Evolutionary conservation across 257 asterid species (phyloP).

Genomic region (Scutellaria baicalensis): DNA sequence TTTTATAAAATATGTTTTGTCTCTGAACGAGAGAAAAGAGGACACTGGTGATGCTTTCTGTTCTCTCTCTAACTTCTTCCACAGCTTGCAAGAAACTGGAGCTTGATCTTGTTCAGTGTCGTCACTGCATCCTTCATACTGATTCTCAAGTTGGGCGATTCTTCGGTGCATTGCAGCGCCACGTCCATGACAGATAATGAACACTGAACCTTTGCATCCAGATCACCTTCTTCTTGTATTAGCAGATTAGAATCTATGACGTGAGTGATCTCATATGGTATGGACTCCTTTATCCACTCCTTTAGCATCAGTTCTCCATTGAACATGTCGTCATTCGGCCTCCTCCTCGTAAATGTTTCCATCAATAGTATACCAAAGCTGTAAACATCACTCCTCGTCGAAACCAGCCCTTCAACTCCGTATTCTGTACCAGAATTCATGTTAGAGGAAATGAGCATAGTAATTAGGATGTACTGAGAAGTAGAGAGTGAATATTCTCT

Average conservation of each 20-base stretch:
- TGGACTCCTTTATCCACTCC: conserved; percentile 24
- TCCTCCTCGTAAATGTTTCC: conserved; percentile 32
- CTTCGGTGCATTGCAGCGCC: conserved; percentile 17
- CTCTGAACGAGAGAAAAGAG: too few species aligned
- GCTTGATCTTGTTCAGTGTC: conserved; percentile 10
- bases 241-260: conserved; percentile 23
- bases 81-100: conserved; percentile 4
- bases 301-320: conserved; percentile 17
- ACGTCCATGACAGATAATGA: conserved; percentile 21
- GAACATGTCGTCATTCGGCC: conserved; percentile 30
- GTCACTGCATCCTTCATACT: conserved; percentile 20
- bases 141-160: conserved; percentile 5
- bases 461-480: background rate
- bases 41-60: background rate
- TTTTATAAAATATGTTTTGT: too few species aligned
- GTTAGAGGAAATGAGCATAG: background rate
- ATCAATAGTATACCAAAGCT: conserved; percentile 34
- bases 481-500: background rate
- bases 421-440: conserved; percentile 25
- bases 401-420: conserved; percentile 36
- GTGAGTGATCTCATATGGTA: background rate
- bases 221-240: background rate
- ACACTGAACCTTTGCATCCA: conserved; percentile 10
- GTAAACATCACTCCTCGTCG: conserved; percentile 31
- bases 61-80: background rate